A percentile compares a stretch with the other conserved stretches of the same genome.
phyloP scores from a whole-genome alignment of 208 protist genomes.

The Balamuthia mandrillaris region DNA sequence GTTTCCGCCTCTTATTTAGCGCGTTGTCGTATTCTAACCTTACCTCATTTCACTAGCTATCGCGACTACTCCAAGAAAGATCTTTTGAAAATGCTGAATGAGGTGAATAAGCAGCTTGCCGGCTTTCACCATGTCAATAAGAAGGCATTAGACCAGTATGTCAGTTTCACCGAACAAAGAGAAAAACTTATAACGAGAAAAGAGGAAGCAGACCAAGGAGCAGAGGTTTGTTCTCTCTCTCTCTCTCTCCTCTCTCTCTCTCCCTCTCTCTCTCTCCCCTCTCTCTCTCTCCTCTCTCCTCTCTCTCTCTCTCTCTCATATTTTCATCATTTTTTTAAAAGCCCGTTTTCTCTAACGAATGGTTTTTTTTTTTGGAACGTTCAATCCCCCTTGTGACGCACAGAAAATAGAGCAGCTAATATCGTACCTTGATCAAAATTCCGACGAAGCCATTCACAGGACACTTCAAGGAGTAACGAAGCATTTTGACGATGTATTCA shows the following conservation, averaged over 20 bases:
- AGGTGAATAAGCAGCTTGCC: conserved; percentile 75
- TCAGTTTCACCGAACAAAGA: conserved; percentile 79
- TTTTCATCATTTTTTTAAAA: too few relatives aligned
- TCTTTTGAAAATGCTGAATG: not conserved
- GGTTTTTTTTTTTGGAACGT: too few relatives aligned
- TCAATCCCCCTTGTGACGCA: too few relatives aligned
- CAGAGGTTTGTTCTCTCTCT: conserved; percentile 41
- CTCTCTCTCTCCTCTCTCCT: too few relatives aligned
- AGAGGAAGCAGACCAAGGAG: conserved; percentile 76
- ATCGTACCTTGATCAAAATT: too few relatives aligned
- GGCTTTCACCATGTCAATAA: conserved; percentile 94
- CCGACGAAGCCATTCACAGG: conserved; percentile 90
- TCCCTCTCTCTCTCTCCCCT: not conserved
- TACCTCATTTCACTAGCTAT: not conserved
- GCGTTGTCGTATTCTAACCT: too few relatives aligned
- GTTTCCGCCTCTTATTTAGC: too few relatives aligned
- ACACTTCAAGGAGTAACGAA: conserved; percentile 94
- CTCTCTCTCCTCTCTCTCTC: not conserved
- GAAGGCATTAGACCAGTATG: conserved; percentile 96
- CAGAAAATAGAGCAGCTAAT: too few relatives aligned
- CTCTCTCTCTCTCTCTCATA: too few relatives aligned
- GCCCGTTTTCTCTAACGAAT: too few relatives aligned
- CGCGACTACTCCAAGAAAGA: not conserved
- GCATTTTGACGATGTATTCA: conserved; percentile 94
- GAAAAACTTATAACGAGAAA: conserved; percentile 80